A percentile compares a stretch with the other conserved stretches of the same genome.
These are phyloP conservation scores for Candida freyschussii DNA, from an alignment of 1,139 yeast genomes.

Conservation along the genomic window DNA sequence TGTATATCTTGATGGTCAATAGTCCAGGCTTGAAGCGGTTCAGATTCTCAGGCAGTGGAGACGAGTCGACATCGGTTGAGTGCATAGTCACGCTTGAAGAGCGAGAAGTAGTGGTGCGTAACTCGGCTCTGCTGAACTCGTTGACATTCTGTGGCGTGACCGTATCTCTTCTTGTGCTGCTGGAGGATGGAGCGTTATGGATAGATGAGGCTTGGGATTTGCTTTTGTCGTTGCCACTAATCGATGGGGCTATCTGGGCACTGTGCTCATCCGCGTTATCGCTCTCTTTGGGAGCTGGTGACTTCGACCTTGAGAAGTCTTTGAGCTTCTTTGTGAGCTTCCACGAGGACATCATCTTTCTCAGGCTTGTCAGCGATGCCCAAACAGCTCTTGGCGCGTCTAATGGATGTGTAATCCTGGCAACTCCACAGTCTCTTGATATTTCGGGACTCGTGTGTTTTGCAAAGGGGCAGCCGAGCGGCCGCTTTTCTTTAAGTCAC, in stretches of 20 bases:
- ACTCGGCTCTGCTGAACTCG: neutral
- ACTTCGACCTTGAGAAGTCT: conserved; percentile 24
- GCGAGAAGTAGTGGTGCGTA: conserved; percentile 9
- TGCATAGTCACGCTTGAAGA: conserved; percentile 11
- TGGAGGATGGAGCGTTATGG: conserved; percentile 5
- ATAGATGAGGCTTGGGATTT: conserved; percentile 9
- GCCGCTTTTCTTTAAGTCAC: too few relatives aligned
- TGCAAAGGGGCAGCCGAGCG: too few relatives aligned
- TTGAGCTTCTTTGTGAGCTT: conserved; percentile 32
- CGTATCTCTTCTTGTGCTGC: conserved; percentile 16
- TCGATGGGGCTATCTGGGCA: conserved; percentile 2
- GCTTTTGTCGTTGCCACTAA: conserved; percentile 3
- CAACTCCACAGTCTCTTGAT: too few relatives aligned
- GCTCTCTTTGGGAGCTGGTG: conserved; percentile 17
- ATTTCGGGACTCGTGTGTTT: too few relatives aligned
- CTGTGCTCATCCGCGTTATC: conserved; percentile 4
- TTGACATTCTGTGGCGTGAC: conserved; percentile 7
- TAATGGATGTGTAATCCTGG: too few relatives aligned
- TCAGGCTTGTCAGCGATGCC: too few relatives aligned
- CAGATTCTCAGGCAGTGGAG: conserved; percentile 9
- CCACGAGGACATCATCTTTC: conserved; percentile 28
- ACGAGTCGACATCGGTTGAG: conserved; percentile 1
- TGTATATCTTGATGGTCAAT: conserved; percentile 63
- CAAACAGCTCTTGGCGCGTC: too few relatives aligned
- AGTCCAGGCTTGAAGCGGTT: conserved; percentile 54